A percentile compares a stretch with the other conserved stretches of the same genome.
Conservation (phyloP, 2,329 filamentous ascomycete genomes). For the Xylaria multiplex region DNA sequence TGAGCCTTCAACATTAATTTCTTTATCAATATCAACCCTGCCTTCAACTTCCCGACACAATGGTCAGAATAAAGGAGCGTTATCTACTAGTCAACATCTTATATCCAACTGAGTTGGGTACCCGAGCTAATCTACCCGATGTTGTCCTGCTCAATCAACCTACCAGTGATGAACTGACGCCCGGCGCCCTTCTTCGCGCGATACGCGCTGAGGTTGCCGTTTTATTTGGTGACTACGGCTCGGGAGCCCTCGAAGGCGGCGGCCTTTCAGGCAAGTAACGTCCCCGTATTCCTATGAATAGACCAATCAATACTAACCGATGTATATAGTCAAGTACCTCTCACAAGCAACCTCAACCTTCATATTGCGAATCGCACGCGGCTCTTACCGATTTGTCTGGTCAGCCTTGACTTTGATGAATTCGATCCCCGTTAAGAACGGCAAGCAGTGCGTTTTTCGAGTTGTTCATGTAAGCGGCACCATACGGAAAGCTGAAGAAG, state of each 20-base stretch:
- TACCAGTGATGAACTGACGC: slow-evolving; percentile 75
- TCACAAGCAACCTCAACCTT: slow-evolving; percentile 93
- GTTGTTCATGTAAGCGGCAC: slow-evolving; percentile 92
- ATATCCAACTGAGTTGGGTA: slow-evolving; percentile 71
- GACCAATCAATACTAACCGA: slow-evolving; percentile 39
- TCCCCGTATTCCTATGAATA: neutral
- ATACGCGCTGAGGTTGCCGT: slow-evolving; percentile 76
- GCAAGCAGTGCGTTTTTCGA: slow-evolving; percentile 77
- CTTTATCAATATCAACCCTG: neutral
- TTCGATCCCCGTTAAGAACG: slow-evolving; percentile 68
- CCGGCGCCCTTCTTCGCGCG: slow-evolving; percentile 71
- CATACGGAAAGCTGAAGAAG: slow-evolving; percentile 90
- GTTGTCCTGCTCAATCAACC: slow-evolving; percentile 82
- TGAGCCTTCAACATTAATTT: slow-evolving; percentile 1
- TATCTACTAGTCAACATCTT: slow-evolving; percentile 96
- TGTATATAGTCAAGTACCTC: slow-evolving; percentile 82
- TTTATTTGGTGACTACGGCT: slow-evolving; percentile 89
- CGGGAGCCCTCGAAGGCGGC: slow-evolving; percentile 73
- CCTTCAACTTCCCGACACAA: slow-evolving; percentile 52
- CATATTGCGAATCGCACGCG: slow-evolving; percentile 84
- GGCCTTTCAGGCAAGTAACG: slow-evolving; percentile 70
- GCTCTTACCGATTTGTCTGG: slow-evolving; percentile 89
- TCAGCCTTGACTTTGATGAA: slow-evolving; percentile 85
- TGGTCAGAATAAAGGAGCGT: slow-evolving; percentile 97
- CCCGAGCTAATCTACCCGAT: slow-evolving; percentile 59